These are phyloP conservation scores for Paratrimastix pyriformis DNA, from an alignment of 78 protist genomes.

Conservation along the genomic window DNA sequence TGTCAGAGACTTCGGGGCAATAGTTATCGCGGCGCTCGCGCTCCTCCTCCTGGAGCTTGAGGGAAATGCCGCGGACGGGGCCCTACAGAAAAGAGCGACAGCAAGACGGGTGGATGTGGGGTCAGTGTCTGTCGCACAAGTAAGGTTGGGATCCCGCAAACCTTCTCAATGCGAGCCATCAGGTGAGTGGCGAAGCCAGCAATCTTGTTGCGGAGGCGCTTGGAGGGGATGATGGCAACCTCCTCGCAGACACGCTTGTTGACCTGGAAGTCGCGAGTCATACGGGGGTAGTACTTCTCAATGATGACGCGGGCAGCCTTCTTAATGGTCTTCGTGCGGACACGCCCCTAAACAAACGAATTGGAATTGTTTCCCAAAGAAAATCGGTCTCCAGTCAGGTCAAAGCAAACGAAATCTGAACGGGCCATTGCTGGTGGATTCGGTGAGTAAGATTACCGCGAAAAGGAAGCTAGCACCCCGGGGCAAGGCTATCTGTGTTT, in stretches of 20 bases:
- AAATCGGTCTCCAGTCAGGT: no score
- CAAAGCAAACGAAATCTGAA: no score
- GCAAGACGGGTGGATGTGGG: conserved; percentile 60
- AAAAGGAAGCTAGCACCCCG: no score
- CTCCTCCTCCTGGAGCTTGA: conserved; percentile 98
- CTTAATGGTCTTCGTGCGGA: conserved; percentile 99
- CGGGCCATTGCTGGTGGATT: no score
- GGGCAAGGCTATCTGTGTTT: no score
- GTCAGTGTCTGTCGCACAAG: not conserved
- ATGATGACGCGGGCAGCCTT: conserved; percentile 89
- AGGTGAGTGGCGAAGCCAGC: conserved; percentile 91
- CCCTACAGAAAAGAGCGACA: conserved; percentile 91
- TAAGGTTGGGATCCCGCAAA: not conserved
- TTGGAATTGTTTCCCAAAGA: no score
- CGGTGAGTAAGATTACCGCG: no score
- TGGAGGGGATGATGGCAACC: conserved; percentile 91
- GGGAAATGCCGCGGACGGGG: conserved; percentile 96
- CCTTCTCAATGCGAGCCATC: conserved; percentile 6
- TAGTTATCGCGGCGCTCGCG: conserved; percentile 98
- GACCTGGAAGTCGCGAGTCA: conserved; percentile 92
- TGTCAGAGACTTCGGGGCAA: conserved; percentile 90
- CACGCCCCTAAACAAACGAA: conserved; percentile 79
- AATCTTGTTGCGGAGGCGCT: conserved; percentile 97
- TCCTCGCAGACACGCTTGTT: conserved; percentile 93
- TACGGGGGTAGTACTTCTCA: conserved; percentile 95